Base-by-base conservation (phyloP, 2,329 filamentous ascomycete species). In the Ceratocystis alfenasii region DNA sequence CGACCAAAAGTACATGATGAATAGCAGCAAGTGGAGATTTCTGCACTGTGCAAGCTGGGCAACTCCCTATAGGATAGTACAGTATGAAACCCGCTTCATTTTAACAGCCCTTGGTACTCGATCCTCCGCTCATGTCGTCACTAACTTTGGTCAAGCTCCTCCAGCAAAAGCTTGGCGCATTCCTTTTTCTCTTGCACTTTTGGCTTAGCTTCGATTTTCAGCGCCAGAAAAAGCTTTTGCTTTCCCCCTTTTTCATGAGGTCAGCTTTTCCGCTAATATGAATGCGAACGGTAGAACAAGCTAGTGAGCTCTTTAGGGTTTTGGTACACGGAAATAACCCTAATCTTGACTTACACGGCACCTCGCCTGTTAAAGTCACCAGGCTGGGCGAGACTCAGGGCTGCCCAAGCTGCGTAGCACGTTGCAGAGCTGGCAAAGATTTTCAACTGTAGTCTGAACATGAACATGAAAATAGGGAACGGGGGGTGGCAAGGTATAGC, bases 71-170 rank as follows among this genome's bases (percentile, higher is more conserved):
- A 33, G 30, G 30, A 33, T 8, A 7, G 30, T 3, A 17, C 53
- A 59, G 53, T 59, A 12, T n/a, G 25, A 41, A 17, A 59, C 10
- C 8, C 15, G 17, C 8, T 5, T 30, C 3, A 36, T 15, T 15
- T 30, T 3, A 12, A 15, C 28, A 15, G 12, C 6, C 17, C 25
- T 15, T 30, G 3, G 53, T 59, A 59, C 53, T 8, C 48, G 6
- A 3, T 57, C 25, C 53, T 59, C 28, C 53, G 33, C 25, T 15
- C 53, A 59, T 59, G 53, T 59, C 53, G 53, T 59, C 53, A 59
- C 53, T 7, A 53, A 17, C 53, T 4, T 59, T 17, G 10, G 53
- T 20, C 53, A 59, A 59, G 53, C 53, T 33, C 53, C 12, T 59
- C 25, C 2, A 59, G 53, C 28, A 33, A 59, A 59, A 36, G 28